Evolutionary conservation across 208 protist genomes (phyloP).

Genomic region (Leptomonas pyrrhocoris): DNA sequence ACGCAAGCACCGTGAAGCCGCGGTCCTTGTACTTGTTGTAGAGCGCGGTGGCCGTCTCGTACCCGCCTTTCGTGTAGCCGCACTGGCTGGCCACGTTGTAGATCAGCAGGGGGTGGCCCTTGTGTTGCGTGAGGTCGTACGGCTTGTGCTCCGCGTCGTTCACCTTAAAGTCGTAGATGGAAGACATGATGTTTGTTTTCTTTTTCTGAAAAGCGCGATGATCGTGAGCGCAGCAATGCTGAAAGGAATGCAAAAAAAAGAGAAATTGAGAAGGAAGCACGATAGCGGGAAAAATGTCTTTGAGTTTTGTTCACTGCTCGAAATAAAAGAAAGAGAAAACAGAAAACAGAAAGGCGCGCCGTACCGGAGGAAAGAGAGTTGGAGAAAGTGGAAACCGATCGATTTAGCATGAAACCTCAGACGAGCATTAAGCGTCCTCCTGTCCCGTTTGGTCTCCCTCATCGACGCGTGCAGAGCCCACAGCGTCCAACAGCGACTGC

Average conservation of each 20-base stretch:
- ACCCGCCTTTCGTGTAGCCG: conserved; percentile 86
- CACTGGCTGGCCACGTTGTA: conserved; percentile 94
- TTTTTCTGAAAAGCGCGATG: no score
- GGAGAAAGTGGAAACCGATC: background rate
- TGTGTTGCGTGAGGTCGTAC: conserved; percentile 88
- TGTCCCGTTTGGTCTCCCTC: no score
- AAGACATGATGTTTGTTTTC: conserved; percentile 35
- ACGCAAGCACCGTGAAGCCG: conserved; percentile 91
- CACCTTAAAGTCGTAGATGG: conserved; percentile 86
- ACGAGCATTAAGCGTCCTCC: no score
- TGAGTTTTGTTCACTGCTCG: conserved; percentile 37
- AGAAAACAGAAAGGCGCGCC: no score
- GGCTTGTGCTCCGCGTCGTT: conserved; percentile 66
- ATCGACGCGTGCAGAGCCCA: no score
- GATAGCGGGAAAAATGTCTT: no score
- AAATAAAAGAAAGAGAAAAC: background rate
- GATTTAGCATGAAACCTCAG: background rate
- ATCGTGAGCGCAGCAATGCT: background rate
- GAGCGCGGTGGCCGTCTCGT: conserved; percentile 75
- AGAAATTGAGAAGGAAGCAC: no score
- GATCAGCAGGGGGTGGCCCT: conserved; percentile 89
- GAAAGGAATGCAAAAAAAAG: background rate
- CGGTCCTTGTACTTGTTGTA: conserved; percentile 87
- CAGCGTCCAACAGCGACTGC: no score
- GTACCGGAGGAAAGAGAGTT: no score